Evolutionary conservation across 352 stramenopile species (phyloP), one percentile per base, ranked within the genome.

Genomic region (Phytophthora megakarya): DNA sequence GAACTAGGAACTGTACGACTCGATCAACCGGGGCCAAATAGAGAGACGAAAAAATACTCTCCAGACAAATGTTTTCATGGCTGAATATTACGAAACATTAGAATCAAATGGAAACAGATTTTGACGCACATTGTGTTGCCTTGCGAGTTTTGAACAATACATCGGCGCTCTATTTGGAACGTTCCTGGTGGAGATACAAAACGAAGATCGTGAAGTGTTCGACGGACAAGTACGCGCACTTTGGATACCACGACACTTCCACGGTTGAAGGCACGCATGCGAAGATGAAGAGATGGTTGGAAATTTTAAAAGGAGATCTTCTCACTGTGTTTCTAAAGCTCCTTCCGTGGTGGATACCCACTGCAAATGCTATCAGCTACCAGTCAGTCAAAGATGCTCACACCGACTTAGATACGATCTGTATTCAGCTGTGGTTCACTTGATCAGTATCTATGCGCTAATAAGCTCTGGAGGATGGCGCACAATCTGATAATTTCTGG

Each of bases 281-380:
- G 26, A 32, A 32, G 9, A 32, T 32, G 5, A 32, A 32, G 26
- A 32, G 26, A 32, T 32, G 26, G 26, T 32, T 32, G 26, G 26
- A 32, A 32, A 32, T 5, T 32, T 39, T 5, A 45, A 16, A 16
- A 19, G 22, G 6, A 28, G 13, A 44, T 26, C 13, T 61, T 11
- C 15, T 61, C 1, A 46, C 25, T 18, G 21, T 61, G 2, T 53
- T 61, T 25, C 7, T 37, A 15, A 45, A 38, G 15, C 22, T 47
- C 2, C 30, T 61, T 9, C 53, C 53, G 10, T 60, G 39, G 51
- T 60, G 51, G 51, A 49, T 44, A 3, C 19, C 22, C 16, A 21
- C 28, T 10, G 16, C 46, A 22, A 43, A 10, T 15, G 30, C n/a
- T 4, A 54, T 23, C 28, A 54, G 18, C 12, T 9, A 21, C 1